Conservation (phyloP, 2,329 filamentous ascomycete genomes). For the Aspergillus ruber region DNA sequence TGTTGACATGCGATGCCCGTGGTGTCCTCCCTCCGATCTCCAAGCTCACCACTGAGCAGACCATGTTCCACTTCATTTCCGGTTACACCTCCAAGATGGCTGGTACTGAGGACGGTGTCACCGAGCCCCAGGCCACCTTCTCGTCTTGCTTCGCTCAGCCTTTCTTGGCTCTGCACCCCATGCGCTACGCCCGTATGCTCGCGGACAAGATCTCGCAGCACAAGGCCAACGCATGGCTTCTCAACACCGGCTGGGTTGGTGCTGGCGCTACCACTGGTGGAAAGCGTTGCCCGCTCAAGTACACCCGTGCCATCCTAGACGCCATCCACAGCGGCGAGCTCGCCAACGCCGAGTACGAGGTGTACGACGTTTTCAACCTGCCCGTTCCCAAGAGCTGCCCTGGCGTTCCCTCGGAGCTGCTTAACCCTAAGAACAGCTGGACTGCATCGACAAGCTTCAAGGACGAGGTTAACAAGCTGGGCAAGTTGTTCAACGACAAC, state of each 20-base stretch:
- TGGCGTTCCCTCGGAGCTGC: constrained; percentile 79
- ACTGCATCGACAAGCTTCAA: constrained; percentile 76
- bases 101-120: constrained; percentile 93
- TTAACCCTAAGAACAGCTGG: constrained; percentile 94
- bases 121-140: constrained; percentile 97
- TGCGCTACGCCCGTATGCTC: constrained; percentile 98
- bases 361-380: constrained; percentile 94
- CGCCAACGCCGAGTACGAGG: constrained; percentile 87
- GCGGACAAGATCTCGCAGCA: constrained; percentile 95
- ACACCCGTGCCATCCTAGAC: constrained; percentile 96
- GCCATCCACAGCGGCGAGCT: constrained; percentile 97
- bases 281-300: constrained; percentile 96
- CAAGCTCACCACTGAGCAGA: constrained; percentile 88
- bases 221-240: constrained; percentile 93
- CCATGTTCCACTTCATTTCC: constrained; percentile 99
- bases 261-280: constrained; percentile 84
- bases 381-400: constrained; percentile 88
- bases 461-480: constrained; percentile 84
- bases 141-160: constrained; percentile 99
- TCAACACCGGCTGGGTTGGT: constrained; percentile 97
- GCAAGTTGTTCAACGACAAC: constrained; percentile 86
- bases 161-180: constrained; percentile 96
- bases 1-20: constrained; percentile 94
- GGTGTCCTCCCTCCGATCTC: constrained; percentile 97
- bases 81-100: constrained; percentile 99